Conservation (phyloP, 2,329 filamentous ascomycete species). For the Chaetomium sp. region DNA sequence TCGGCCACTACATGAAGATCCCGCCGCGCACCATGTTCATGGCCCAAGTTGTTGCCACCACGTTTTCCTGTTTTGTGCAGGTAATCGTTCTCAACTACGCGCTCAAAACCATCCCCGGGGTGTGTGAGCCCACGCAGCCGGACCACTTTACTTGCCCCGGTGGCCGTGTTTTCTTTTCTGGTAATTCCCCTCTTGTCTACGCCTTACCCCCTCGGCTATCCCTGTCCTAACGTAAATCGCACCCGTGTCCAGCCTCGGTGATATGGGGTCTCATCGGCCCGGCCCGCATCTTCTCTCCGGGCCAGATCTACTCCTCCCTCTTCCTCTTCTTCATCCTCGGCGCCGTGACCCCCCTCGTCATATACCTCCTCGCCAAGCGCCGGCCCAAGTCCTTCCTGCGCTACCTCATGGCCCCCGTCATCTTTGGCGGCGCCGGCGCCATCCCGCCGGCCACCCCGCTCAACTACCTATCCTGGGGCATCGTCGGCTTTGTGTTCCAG, state of each 20-base stretch:
- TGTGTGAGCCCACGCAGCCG: conserved; percentile 61
- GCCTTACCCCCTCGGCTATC: conserved; percentile 13
- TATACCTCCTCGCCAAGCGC: conserved; percentile 53
- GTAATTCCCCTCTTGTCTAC: conserved; percentile 39
- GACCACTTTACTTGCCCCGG: conserved; percentile 66
- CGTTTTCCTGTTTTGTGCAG: conserved; percentile 68
- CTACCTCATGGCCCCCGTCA: conserved; percentile 62
- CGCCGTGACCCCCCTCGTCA: conserved; percentile 53
- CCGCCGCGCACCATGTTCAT: conserved; percentile 68
- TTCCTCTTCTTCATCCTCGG: conserved; percentile 63
- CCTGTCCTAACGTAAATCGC: not conserved
- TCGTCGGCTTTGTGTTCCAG: conserved; percentile 72
- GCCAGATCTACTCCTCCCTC: conserved; percentile 62
- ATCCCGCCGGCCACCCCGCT: conserved; percentile 71
- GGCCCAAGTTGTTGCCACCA: conserved; percentile 65
- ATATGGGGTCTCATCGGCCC: conserved; percentile 70
- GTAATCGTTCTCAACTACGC: conserved; percentile 65
- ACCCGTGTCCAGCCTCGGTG: conserved; percentile 54
- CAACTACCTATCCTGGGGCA: conserved; percentile 73
- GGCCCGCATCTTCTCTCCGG: conserved; percentile 63
- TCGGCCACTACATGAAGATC: conserved; percentile 74
- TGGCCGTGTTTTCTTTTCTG: conserved; percentile 64
- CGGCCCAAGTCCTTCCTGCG: conserved; percentile 54
- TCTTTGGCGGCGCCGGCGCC: conserved; percentile 60
- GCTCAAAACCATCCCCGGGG: conserved; percentile 60